These are phyloP conservation scores for Kitagawia praeruptora DNA, from an alignment of 129 eudicot genomes.

Conservation along the genomic window DNA sequence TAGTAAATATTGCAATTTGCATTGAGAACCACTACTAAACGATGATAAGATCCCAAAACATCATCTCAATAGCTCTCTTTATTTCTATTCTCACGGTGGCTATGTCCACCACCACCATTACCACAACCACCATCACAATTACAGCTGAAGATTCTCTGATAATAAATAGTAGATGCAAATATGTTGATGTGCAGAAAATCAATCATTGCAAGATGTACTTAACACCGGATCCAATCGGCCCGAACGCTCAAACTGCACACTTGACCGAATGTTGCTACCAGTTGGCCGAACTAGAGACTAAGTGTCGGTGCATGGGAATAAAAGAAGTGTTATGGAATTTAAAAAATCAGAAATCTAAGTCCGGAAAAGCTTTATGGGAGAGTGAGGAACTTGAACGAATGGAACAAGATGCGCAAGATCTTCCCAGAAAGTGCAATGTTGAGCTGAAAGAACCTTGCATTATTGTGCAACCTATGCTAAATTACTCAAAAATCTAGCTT, in stretches of 20 bases:
- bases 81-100: not conserved
- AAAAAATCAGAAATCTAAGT: not conserved
- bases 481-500: not conserved
- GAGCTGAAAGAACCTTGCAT: not conserved
- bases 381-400: not conserved
- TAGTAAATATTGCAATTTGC: not conserved
- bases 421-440: not conserved
- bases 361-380: not conserved
- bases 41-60: not conserved
- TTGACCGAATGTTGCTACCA: not conserved
- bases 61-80: not conserved
- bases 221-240: not conserved
- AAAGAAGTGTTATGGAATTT: slow-evolving; percentile 1
- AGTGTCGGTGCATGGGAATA: slow-evolving; percentile 2
- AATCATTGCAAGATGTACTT: not conserved
- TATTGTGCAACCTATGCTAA: not conserved
- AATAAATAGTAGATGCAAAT: not conserved
- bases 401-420: slow-evolving; percentile 1
- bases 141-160: not conserved
- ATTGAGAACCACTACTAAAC: not conserved
- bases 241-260: not conserved
- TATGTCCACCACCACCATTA: not conserved
- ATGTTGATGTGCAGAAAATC: not conserved
- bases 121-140: not conserved
- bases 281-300: not conserved